Evolutionary conservation across 768 basidiomycete species (phyloP).

Genomic region (Mrakia frigida): DNA sequence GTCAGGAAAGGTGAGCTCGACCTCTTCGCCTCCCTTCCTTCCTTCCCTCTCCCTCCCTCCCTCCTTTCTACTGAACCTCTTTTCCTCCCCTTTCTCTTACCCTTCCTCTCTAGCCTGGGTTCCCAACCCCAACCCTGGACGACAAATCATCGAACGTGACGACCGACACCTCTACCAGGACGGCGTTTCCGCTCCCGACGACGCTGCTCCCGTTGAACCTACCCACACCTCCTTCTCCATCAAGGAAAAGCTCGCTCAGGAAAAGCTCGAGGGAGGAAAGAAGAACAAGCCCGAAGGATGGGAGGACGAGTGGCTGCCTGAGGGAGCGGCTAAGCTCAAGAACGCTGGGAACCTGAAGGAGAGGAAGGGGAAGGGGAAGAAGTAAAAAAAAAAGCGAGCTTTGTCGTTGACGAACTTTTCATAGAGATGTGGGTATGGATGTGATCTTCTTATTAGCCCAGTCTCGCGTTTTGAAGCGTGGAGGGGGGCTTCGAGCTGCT

Average conservation of each 20-base stretch:
- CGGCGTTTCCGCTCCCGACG: neutral
- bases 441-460: too few species aligned
- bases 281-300: conserved; percentile 1
- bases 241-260: conserved; percentile 4
- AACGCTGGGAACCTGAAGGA: neutral
- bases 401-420: neutral
- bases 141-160: conserved; percentile 31
- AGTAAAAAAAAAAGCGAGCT: neutral
- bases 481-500: too few species aligned
- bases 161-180: conserved; percentile 32
- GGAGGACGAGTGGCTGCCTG: conserved; percentile 29
- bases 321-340: conserved; percentile 17
- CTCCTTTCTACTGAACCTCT: conserved; percentile 12
- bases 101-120: conserved; percentile 18
- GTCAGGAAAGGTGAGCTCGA: conserved; percentile 13
- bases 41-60: neutral
- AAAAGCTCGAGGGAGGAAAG: conserved; percentile 11
- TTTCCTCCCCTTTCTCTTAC: neutral
- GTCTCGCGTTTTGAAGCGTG: too few species aligned
- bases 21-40: neutral
- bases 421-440: neutral
- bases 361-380: conserved; percentile 27
- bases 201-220: neutral
- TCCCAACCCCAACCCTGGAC: conserved; percentile 32
- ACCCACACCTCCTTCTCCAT: conserved; percentile 11